Conservation (phyloP, 179 eudicot species). For the Dionaea muscipula region DNA sequence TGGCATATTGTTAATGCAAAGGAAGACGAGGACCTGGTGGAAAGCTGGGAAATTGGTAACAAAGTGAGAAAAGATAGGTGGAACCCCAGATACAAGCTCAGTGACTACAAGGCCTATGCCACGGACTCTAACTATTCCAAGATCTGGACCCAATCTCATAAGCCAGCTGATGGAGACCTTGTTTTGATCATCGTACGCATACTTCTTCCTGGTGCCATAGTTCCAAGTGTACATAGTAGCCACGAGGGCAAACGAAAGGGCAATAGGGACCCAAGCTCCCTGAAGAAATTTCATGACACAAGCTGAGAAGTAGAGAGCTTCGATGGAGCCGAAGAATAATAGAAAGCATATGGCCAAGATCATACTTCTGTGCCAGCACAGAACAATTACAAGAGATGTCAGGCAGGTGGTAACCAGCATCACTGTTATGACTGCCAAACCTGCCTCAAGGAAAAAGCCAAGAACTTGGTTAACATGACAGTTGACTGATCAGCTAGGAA, state of each 20-base stretch:
- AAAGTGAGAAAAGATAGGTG: conserved; percentile 84
- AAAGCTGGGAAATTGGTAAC: conserved; percentile 86
- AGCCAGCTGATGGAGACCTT: conserved; percentile 77
- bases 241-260: conserved; percentile 39
- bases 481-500: neutral
- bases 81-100: conserved; percentile 64
- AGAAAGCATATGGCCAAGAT: conserved; percentile 40
- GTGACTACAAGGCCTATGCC: conserved; percentile 83
- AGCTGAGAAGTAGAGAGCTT: conserved; percentile 60
- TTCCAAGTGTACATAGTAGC: conserved; percentile 72
- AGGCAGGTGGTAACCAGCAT: conserved; percentile 81
- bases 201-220: conserved; percentile 67
- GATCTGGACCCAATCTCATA: conserved; percentile 49
- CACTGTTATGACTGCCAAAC: conserved; percentile 57
- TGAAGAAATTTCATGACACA: conserved; percentile 49
- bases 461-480: neutral
- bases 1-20: conserved; percentile 57
- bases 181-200: conserved; percentile 59
- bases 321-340: conserved; percentile 67
- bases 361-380: conserved; percentile 54
- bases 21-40: conserved; percentile 64
- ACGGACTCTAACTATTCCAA: conserved; percentile 65
- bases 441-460: conserved; percentile 18
- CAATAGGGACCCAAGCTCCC: conserved; percentile 65
- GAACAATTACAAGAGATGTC: conserved; percentile 67